Evolutionary conservation across 75 land plant genomes (phyloP).

Genomic region (Pseudotsuga menziesii): DNA sequence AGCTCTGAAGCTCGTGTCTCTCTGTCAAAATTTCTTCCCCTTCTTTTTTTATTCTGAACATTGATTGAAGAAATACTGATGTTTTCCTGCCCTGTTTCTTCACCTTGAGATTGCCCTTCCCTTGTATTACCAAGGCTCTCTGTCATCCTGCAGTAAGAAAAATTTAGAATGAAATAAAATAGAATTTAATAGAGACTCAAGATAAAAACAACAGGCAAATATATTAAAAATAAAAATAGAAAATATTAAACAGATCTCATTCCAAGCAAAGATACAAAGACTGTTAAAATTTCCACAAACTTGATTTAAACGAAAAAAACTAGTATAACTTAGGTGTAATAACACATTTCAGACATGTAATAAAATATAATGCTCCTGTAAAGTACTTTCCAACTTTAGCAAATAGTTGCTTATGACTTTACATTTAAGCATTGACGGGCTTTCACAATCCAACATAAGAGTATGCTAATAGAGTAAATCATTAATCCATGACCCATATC

Average conservation of each 20-base stretch:
- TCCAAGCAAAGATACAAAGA: neutral
- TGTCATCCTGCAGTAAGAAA: neutral
- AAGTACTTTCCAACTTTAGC: neutral
- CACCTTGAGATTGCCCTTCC: constrained; percentile 3
- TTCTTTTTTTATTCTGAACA: constrained; percentile 15
- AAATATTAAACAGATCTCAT: neutral
- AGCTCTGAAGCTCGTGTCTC: constrained; percentile 26
- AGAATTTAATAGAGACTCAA: neutral
- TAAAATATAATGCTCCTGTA: neutral
- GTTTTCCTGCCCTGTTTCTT: neutral
- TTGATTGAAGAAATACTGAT: too few species aligned
- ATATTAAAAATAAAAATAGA: neutral
- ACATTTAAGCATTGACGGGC: too few species aligned
- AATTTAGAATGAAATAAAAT: neutral
- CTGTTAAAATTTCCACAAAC: neutral
- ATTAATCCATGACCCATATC: too few species aligned
- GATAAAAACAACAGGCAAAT: too few species aligned
- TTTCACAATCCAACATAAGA: too few species aligned
- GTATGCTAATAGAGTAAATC: too few species aligned
- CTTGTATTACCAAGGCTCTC: neutral
- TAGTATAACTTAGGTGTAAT: too few species aligned
- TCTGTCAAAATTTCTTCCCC: constrained; percentile 34
- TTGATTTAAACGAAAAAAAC: neutral
- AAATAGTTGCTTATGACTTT: neutral
- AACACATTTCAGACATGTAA: neutral